phyloP scores from a whole-genome alignment of 1,284 basidiomycete species.

The Rhodotorula sp. region DNA sequence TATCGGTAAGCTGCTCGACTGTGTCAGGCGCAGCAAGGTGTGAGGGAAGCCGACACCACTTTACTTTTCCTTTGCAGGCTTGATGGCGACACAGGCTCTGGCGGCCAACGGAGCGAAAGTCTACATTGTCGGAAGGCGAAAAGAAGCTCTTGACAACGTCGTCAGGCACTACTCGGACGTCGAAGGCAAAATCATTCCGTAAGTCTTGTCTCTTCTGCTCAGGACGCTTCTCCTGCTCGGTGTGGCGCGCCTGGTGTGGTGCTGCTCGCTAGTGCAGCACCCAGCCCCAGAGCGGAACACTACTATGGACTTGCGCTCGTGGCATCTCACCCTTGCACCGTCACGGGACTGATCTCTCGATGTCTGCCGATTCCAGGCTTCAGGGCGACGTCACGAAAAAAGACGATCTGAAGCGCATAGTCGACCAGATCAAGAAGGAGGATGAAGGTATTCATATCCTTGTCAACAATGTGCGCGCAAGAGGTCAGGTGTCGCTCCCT shows the following conservation, averaged over 20 bases:
- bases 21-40: too few relatives aligned
- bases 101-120: conserved; percentile 75
- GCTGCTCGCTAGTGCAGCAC: neutral
- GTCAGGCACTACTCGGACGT: conserved; percentile 51
- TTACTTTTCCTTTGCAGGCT: conserved; percentile 10
- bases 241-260: too few relatives aligned
- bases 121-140: conserved; percentile 63
- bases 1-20: conserved; percentile 52
- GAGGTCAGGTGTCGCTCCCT: too few relatives aligned
- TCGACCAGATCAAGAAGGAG: conserved; percentile 56
- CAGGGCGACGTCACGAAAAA: conserved; percentile 64
- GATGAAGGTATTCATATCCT: conserved; percentile 69
- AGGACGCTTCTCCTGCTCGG: too few relatives aligned
- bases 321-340: too few relatives aligned
- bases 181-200: conserved; percentile 49
- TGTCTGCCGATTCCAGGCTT: conserved; percentile 24
- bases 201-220: conserved; percentile 32
- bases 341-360: neutral
- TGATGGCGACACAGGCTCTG: conserved; percentile 68
- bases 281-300: too few relatives aligned
- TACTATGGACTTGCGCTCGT: too few relatives aligned
- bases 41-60: neutral
- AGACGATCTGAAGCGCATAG: conserved; percentile 61
- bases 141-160: conserved; percentile 52
- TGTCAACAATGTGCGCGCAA: conserved; percentile 56